Evolutionary conservation across 345 rosid species (phyloP), one percentile per base, ranked within the genome.

Genomic region (Nephelium lappaceum): DNA sequence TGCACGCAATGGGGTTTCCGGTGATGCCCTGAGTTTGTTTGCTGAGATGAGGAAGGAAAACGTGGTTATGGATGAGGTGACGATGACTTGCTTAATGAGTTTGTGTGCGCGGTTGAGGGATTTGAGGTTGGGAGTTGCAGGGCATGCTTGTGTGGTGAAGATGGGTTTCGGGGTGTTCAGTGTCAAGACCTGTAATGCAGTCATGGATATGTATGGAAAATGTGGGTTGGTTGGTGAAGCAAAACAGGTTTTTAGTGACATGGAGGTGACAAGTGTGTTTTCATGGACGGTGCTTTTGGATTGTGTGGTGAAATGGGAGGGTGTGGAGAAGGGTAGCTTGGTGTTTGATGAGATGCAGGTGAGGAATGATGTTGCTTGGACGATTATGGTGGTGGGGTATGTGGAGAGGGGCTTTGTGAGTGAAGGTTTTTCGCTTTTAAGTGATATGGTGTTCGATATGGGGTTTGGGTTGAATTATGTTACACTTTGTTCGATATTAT

Each of bases 171-270:
- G 82, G 71, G n/a, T n/a, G n/a, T 47, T 43, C 60, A 78, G 84
- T 45, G 45, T 87, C 10, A 90, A 84, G 84, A 84, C 85, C 23
- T 88, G 81, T 57, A 94, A 94, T 80, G 90, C 92, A 8, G 41
- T 90, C 14, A 91, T 92, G 93, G 93, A 91, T 71, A 76, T 91
- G 91, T 91, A 92, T 71, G 91, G 91, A 42, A 94, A 94, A 76
- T 86, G 85, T 55, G 92, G 95, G 75, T 72, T 82, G 27, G 62
- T 91, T 75, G 58, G 53, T 4, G 90, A 89, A 45, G 90, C 84
- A 0, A 89, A 82, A 79, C 55, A 72, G 39, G 73, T 88, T 65
- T 92, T 92, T 15, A 58, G 71, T 51, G 91, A 14, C 70, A 87
- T 94, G 88, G 80, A 83, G 60, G 89, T 85, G 76, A 83, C 71